Conservation (phyloP, 495 filamentous ascomycete species). For the Aspergillus sparsus region DNA sequence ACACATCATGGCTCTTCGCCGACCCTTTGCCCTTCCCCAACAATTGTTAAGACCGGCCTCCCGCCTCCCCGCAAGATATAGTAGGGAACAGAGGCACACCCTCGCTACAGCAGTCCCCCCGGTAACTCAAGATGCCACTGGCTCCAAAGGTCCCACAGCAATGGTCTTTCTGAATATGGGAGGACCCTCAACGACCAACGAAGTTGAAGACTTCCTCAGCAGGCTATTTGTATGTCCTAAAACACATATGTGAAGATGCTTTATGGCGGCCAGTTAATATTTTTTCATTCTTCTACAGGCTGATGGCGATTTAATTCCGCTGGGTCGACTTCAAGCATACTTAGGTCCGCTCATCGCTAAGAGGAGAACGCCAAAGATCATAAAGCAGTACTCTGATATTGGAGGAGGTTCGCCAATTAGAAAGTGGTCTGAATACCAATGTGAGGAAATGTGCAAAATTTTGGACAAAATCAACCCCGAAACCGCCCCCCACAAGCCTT, state of each 20-base stretch:
- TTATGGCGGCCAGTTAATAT: slow-evolving; percentile 5
- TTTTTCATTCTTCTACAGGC: slow-evolving; percentile 51
- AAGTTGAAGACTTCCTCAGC: slow-evolving; percentile 91
- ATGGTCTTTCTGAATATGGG: slow-evolving; percentile 99
- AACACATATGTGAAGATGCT: neutral
- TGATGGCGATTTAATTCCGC: slow-evolving; percentile 93
- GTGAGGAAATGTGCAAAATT: slow-evolving; percentile 90
- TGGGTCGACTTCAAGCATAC: slow-evolving; percentile 89
- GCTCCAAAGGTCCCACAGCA: slow-evolving; percentile 74
- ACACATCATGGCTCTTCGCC: slow-evolving; percentile 41
- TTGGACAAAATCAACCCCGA: slow-evolving; percentile 87
- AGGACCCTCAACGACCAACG: slow-evolving; percentile 81
- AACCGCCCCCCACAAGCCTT: slow-evolving; percentile 96
- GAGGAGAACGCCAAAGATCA: slow-evolving; percentile 90
- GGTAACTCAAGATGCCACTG: slow-evolving; percentile 67
- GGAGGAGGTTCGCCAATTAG: slow-evolving; percentile 96
- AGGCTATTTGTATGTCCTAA: slow-evolving; percentile 74
- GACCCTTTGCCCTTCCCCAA: slow-evolving; percentile 33
- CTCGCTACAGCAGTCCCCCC: slow-evolving; percentile 72
- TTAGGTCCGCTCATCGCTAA: slow-evolving; percentile 82
- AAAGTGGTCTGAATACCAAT: slow-evolving; percentile 96
- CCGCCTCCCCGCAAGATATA: slow-evolving; percentile 28
- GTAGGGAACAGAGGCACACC: slow-evolving; percentile 31
- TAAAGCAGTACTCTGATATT: slow-evolving; percentile 92
- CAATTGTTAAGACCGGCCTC: slow-evolving; percentile 34